Evolutionary conservation across 1,139 yeast species (phyloP), one percentile per base, ranked within the genome.

Genomic region (Blastobotrys petasosporus): DNA sequence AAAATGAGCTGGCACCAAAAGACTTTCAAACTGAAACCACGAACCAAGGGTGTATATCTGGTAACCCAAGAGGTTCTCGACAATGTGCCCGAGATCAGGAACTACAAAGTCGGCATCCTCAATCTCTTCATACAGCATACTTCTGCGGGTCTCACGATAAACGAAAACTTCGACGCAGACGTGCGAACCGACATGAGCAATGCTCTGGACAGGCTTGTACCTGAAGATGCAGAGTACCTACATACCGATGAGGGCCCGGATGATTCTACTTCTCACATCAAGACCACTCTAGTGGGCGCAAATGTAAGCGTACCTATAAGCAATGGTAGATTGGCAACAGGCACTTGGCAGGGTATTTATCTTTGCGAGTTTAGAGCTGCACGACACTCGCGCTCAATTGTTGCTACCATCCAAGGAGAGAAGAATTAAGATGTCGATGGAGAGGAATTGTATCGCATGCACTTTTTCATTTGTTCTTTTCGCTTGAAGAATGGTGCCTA

Each of bases 311-410:
- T 85, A 41, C 94, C 94, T 1, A 83, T 85, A 45, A 61, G 73
- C 13, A 76, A 83, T 55, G 94, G 94, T 0, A 63, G 70, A 40
- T 66, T 85, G 49, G 83, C 82, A 1, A 71, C 80, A 0, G 94
- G 94, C 2, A 84, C 92, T 1, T 85, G 94, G 94, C 94, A 85
- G 60, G 94, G 94, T 0, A 74, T 85, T 39, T 84, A 83, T 70
- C 68, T 82, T 42, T 72, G 85, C 56, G 94, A 85, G 62, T 85
- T 85, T 64, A 71, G 94, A 57, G 71, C 72, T 39, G 74, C 76
- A 61, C 67, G 69, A 55, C 92, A 84, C 58, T 65, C 81, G 10
- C 72, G 94, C 57, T 74, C 74, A 48, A 67, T 84, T 28, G 80
- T 85, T 11, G 90, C 87, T 13, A 85, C 94, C 0, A 74, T 85